Evolutionary conservation across 2,329 filamentous ascomycete species (phyloP), one percentile per base, ranked within the genome.

Genomic region (Sclerotinia sclerotiorum): DNA sequence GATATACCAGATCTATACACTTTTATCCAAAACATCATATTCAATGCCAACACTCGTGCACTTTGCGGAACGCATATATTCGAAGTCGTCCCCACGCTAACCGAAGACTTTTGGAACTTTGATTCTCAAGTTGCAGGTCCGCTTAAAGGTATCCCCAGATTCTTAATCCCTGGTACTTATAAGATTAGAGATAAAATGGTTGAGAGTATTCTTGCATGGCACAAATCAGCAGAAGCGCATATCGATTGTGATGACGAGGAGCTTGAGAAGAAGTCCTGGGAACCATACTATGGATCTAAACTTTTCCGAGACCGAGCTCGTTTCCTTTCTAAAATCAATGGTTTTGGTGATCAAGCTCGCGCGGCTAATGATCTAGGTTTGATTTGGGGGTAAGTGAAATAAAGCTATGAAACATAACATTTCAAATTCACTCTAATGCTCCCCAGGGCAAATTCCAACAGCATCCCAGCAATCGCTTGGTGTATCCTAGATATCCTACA

Each of bases 81-180:
- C 32, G 55, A 70, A 29, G 32, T 78, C 7, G 73, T 70, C 44
- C 76, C 77, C 0, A 55, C 72, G n/a, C 68, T 78, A 5, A 49
- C 65, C 7, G 56, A 68, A 19, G 71, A 76, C 46, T 78, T 77
- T 65, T 78, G 77, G 77, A 70, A 70, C n/a, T 78, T 73, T 44
- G 74, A 77, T 69, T 35, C 49, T 7, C 58, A 74, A 7, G 46
- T 75, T 8, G 64, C 71, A 8, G 69, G 69, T 2, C 70, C 72
- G 24, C 69, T 77, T 6, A 74, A 72, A 21, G 70, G 69, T 7
- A 55, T 75, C 13, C 76, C 76, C 6, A 69, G 73, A 8, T 73
- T 74, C 72, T 24, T 78, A n/a, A 71, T 74, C 1, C 76, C 76
- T 5, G 27, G 52, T 2, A 68, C 73, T 1, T 75, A 74, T 24